Percentiles rank a stretch among this genome's conserved stretches.
These are phyloP conservation scores for Pseudogymnoascus sp. DNA, from an alignment of 2,329 filamentous ascomycete genomes.

Conservation along the genomic window DNA sequence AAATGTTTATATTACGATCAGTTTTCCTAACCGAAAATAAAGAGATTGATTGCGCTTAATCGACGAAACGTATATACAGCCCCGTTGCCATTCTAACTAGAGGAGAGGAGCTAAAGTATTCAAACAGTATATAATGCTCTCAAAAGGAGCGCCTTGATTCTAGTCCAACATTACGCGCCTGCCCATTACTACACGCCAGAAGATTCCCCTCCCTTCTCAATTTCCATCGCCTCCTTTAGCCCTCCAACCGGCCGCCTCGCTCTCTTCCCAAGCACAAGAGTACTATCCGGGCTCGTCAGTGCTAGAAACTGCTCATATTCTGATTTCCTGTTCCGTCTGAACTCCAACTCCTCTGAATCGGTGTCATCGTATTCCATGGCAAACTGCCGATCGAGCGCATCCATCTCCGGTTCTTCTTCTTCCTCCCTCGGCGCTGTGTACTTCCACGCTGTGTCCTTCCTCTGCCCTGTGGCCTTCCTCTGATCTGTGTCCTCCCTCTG, in stretches of 20 bases:
- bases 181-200: background rate
- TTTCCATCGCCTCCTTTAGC: conserved; percentile 7
- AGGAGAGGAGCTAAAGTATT: background rate
- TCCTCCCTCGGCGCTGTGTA: conserved; percentile 17
- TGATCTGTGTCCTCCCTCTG: conserved; percentile 17
- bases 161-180: background rate
- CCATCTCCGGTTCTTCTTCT: conserved; percentile 15
- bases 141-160: background rate
- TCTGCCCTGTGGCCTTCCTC: conserved; percentile 18
- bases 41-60: background rate
- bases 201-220: background rate
- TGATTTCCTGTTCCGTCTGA: no score
- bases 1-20: background rate
- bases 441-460: conserved; percentile 13
- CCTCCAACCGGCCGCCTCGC: conserved; percentile 14
- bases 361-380: background rate
- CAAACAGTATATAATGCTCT: background rate
- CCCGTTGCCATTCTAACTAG: background rate
- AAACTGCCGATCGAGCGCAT: conserved; percentile 15
- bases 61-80: background rate
- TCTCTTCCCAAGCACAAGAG: conserved; percentile 22
- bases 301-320: conserved; percentile 28
- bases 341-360: no score
- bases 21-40: background rate
- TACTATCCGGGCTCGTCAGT: conserved; percentile 19